A percentile compares a stretch with the other conserved stretches of the same genome.
Conservation (phyloP, 1,139 yeast genomes). For the Saccharomyces uvarum region DNA sequence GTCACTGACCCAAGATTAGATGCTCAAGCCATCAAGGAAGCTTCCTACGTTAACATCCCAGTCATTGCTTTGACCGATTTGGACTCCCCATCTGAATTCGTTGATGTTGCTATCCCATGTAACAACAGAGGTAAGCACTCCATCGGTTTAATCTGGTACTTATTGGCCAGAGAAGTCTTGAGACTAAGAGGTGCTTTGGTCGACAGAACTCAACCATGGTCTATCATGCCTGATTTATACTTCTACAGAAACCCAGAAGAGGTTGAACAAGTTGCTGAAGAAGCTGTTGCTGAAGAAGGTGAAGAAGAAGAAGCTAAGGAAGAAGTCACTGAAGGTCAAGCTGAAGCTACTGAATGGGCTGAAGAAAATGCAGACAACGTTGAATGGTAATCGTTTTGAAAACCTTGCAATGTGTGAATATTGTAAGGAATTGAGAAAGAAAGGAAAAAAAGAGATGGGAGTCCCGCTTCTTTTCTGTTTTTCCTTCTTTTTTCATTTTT, state of each 20-base stretch:
- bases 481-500: not conserved
- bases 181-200: constrained; percentile 97
- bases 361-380: constrained; percentile 49
- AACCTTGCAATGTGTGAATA: constrained; percentile 1
- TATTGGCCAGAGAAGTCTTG: constrained; percentile 97
- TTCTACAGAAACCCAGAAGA: constrained; percentile 99
- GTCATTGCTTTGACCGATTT: constrained; percentile 97
- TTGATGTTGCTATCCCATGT: constrained; percentile 99
- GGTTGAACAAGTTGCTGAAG: constrained; percentile 79
- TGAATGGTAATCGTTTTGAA: constrained; percentile 30
- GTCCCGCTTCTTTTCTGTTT: not conserved
- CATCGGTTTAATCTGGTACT: constrained; percentile 99
- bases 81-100: constrained; percentile 98
- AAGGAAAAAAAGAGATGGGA: not conserved
- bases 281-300: constrained; percentile 53
- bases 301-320: constrained; percentile 65
- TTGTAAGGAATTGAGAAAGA: not conserved
- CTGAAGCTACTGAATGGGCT: constrained; percentile 59
- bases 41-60: constrained; percentile 99
- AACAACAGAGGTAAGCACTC: constrained; percentile 99
- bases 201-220: constrained; percentile 95
- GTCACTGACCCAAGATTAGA: constrained; percentile 99
- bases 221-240: constrained; percentile 99
- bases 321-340: constrained; percentile 53
- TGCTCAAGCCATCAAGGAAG: constrained; percentile 99